Base-by-base conservation (phyloP, 2,329 filamentous ascomycete genomes). In the Botrytis byssoidea region DNA sequence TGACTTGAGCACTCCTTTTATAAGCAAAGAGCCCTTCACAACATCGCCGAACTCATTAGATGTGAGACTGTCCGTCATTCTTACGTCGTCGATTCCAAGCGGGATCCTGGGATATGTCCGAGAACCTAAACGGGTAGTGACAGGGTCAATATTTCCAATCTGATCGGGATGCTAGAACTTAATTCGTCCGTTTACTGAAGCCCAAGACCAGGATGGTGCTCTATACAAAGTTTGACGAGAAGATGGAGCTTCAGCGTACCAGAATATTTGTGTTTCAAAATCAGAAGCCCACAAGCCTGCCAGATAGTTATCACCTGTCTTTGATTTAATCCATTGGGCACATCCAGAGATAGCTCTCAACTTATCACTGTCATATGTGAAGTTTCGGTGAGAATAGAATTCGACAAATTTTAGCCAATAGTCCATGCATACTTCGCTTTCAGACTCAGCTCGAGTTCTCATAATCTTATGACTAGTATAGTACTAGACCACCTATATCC, bases 311-410 rank as follows among this genome's bases (percentile, higher is more conserved):
- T 67, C 64, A 18, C 46, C 12, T 35, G 64, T 67, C 46, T 37
- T 67, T 35, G 44, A 18, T 51, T 67, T 67, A 20, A 66, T 66
- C 64, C 64, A 66, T 48, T 66, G 44, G 2, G n/a, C 44, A 67
- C 64, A 67, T 35, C 64, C 64, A 32, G 64, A 51, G 18, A 67
- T 55, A 32, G 64, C 64, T 32, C 64, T 67, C 8, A 67, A 3
- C 32, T 37, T 37, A 51, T 51, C 44, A 32, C 29, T 14, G 4
- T 51, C 6, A 25, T 67, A 4, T 32, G 64, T n/a, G 44, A 55
- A 55, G 4, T 22, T 67, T n/a, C 44, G 8, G 5, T 4, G 40
- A 35, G 42, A 67, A n/a, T 67, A 67, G 44, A 67, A 67, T 29
- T 67, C 3, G 4, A 55, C 29, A 4, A 20, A 48, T 4, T 55